Evolutionary conservation across 1,284 basidiomycete genomes (phyloP), one percentile per base, ranked within the genome.

Genomic region (Apiotrichum montevideense): DNA sequence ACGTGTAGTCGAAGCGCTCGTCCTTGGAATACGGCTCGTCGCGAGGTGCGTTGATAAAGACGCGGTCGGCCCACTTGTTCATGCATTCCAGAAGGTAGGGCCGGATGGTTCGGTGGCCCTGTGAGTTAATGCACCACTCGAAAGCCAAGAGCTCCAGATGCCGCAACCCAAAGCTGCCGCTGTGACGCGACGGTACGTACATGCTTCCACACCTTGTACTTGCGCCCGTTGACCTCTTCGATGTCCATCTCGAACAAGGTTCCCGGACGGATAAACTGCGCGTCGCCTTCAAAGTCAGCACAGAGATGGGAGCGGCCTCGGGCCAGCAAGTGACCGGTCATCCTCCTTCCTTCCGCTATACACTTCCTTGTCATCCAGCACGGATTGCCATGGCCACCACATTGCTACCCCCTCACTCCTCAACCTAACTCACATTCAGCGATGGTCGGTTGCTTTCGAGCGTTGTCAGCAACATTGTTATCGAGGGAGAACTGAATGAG

Each of bases 91-190:
- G 52, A 39, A 74, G 55, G 59, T 66, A 72, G 3, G 51, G 15
- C 39, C 70, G 69, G 54, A 71, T 66, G 21, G 66, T 67, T 11
- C 50, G 51, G 1, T 68, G 69, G 6, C 66, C 64, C 72, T 74
- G 54, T 15, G 15, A 39, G 9, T 13, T 39, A 39, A 13, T 39
- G 37, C 37, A 8, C 37, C 8, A 13, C 13, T 8, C 37, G 9
- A 13, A 13, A 39, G 9, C 37, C 37, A 39, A 13, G 9, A 9
- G 37, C 13, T 13, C 9, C 37, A 13, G 13, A 8, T 8, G 37
- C 37, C 37, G 37, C 37, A 13, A 39, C 8, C 8, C 37, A 39
- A 13, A 39, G 9, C 37, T 13, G 37, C 37, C 13, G 37, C 37
- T 39, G 9, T 39, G 9, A 8, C 37, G 21, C 21, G 21, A 21